Evolutionary conservation across 805 yeast species (phyloP).

Genomic region (Metschnikowia lunata): DNA sequence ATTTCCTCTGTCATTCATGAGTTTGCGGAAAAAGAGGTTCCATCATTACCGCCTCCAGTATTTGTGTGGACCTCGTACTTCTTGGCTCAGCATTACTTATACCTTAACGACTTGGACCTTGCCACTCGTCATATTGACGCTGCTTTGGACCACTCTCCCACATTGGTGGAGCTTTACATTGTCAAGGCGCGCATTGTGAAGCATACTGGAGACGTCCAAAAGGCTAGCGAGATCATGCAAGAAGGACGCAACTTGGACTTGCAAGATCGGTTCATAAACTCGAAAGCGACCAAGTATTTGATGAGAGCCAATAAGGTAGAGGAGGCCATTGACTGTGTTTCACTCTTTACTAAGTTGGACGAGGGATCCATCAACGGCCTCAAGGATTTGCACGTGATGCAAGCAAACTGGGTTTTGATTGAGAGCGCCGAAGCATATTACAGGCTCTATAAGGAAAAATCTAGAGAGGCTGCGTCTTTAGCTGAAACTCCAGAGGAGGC

Average conservation of each 20-base stretch:
- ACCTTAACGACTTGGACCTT: slow-evolving; percentile 44
- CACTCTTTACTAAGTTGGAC: slow-evolving; percentile 75
- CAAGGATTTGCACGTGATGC: slow-evolving; percentile 81
- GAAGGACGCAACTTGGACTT: slow-evolving; percentile 72
- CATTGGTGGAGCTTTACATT: slow-evolving; percentile 76
- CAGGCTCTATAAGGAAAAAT: slow-evolving; percentile 45
- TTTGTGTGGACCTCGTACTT: slow-evolving; percentile 70
- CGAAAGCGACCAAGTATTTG: slow-evolving; percentile 80
- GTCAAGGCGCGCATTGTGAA: slow-evolving; percentile 77
- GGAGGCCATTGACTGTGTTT: slow-evolving; percentile 67
- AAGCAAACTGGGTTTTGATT: slow-evolving; percentile 82
- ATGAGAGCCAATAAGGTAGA: slow-evolving; percentile 71
- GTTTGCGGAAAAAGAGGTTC: slow-evolving; percentile 33
- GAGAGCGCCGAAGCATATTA: slow-evolving; percentile 82
- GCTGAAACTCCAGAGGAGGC: slow-evolving; percentile 22
- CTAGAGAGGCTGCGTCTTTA: slow-evolving; percentile 16
- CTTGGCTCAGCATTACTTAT: slow-evolving; percentile 72
- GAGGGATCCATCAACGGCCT: slow-evolving; percentile 81
- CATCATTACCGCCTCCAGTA: slow-evolving; percentile 39
- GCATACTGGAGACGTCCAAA: slow-evolving; percentile 55
- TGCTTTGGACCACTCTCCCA: slow-evolving; percentile 73
- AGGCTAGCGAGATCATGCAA: slow-evolving; percentile 65
- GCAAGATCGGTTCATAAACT: slow-evolving; percentile 88
- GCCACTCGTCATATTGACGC: slow-evolving; percentile 57
- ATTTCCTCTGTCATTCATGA: slow-evolving; percentile 53